Conservation (phyloP, 106 monocot species). For the Dendrobium nobile region DNA sequence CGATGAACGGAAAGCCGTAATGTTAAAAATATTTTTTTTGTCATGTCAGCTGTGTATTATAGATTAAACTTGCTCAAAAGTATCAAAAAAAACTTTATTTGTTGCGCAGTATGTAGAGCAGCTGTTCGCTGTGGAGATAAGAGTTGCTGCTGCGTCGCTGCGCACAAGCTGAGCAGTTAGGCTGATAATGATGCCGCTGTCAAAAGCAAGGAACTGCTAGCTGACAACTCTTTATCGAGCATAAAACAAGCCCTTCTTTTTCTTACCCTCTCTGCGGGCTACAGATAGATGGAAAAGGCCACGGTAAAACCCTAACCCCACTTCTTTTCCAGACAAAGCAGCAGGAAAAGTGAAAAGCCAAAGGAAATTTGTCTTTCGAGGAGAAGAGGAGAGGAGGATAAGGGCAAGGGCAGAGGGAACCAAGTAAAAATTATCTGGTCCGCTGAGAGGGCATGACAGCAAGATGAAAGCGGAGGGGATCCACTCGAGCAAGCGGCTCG, state of each 20-base stretch:
- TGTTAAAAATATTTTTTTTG: too few relatives aligned
- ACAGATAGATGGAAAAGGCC: background rate
- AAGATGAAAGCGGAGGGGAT: conserved; percentile 8
- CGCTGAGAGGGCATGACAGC: conserved; percentile 4
- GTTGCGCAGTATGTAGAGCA: background rate
- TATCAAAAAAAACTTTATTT: too few relatives aligned
- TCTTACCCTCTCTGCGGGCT: background rate
- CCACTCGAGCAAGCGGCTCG: conserved; percentile 1
- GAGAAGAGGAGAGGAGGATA: background rate
- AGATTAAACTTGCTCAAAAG: too few relatives aligned
- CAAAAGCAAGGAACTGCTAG: background rate
- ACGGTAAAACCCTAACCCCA: background rate
- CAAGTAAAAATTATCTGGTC: background rate
- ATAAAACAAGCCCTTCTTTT: background rate
- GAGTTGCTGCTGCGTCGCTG: too few relatives aligned
- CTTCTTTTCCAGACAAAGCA: background rate
- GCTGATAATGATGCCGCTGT: too few relatives aligned
- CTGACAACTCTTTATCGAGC: background rate
- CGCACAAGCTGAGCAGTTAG: too few relatives aligned
- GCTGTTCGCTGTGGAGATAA: too few relatives aligned
- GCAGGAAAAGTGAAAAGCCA: background rate
- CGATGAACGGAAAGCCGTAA: too few relatives aligned
- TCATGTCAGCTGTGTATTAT: too few relatives aligned
- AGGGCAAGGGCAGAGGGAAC: background rate
- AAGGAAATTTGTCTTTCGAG: background rate